Evolutionary conservation across 139 green algal species (phyloP), one percentile per base, ranked within the genome.

Genomic region (Monoraphidium neglectum): DNA sequence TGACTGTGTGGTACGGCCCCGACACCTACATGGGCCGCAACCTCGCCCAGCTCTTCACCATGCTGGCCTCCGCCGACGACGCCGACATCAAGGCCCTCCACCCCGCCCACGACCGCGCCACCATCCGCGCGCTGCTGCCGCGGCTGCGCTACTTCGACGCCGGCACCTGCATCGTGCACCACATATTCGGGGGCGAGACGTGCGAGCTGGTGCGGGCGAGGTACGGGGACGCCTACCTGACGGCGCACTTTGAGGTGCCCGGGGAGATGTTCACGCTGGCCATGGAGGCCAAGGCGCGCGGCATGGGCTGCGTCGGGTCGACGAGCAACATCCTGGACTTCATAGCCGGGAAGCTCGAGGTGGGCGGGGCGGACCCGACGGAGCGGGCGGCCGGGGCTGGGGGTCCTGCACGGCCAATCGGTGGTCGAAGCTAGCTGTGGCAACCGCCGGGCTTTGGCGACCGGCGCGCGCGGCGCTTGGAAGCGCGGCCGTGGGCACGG

Each of bases 21-120:
- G 96, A 99, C 89, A 96, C 96, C 8, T 99, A 99, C 92, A 99
- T 99, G 96, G 96, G 96, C 26, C 86, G 78, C 43, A 99, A 99
- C 87, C 83, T 99, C 36, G 89, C 81, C 30, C 82, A 95, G 83
- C 85, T 99, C 47, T 94, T 99, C 67, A 72, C 59, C n/a, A 83
- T 79, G 37, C 80, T 99, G 63, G 85, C 89, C 21, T 68, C 81
- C 18, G 40, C 93, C 76, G 77, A 79, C 30, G 86, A 91, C 77
- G 91, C 92, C 43, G 90, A 92, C 30, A 79, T 95, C 26, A 28
- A 56, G 23, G 47, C 70, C 57, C 74, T 98, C 47, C 95, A 99
- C 88, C 92, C 92, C 12, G 80, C 43, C 23, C 93, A 98, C 83
- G 92, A 83, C 10, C 72, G 70, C 28, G 84, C 79, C 0, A 87